A percentile compares a stretch with the other conserved stretches of the same genome.
Conservation (phyloP, 139 green algal species). For the Haematococcus sp. region DNA sequence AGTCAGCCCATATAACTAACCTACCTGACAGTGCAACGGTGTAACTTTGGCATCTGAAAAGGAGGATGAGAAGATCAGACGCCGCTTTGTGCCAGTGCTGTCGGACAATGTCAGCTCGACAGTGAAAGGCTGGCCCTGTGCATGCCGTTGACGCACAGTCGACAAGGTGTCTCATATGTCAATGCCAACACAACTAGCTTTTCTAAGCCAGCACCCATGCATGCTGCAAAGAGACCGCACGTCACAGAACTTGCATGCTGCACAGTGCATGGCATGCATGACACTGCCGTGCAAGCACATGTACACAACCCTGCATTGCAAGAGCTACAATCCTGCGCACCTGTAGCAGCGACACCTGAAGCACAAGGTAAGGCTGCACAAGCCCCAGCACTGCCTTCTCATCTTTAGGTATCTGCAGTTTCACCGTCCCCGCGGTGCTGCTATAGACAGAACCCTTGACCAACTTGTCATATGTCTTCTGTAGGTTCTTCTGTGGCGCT, state of each 20-base stretch:
- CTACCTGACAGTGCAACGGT: constrained; percentile 34
- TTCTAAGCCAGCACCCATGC: no score
- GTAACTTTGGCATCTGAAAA: constrained; percentile 32
- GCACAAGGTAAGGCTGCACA: constrained; percentile 33
- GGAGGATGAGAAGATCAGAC: constrained; percentile 34
- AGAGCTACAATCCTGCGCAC: neutral
- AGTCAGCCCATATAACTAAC: no score
- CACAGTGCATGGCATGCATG: no score
- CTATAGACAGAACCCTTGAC: constrained; percentile 38
- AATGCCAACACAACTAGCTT: no score
- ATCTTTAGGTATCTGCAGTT: constrained; percentile 26
- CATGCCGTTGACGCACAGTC: neutral
- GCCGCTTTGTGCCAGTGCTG: constrained; percentile 12
- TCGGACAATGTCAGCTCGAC: constrained; percentile 33
- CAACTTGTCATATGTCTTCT: constrained; percentile 37
- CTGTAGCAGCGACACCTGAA: constrained; percentile 30
- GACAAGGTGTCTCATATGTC: no score
- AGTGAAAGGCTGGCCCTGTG: constrained; percentile 24
- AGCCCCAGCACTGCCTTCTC: constrained; percentile 28
- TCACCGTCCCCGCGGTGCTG: constrained; percentile 6
- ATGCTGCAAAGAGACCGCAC: neutral
- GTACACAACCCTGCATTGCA: neutral
- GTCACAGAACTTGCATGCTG: neutral
- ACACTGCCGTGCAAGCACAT: neutral
- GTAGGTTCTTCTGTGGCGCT: constrained; percentile 18